These are phyloP conservation scores for Curvularia hawaiiensis DNA, from an alignment of 2,329 filamentous ascomycete species.

Conservation along the genomic window DNA sequence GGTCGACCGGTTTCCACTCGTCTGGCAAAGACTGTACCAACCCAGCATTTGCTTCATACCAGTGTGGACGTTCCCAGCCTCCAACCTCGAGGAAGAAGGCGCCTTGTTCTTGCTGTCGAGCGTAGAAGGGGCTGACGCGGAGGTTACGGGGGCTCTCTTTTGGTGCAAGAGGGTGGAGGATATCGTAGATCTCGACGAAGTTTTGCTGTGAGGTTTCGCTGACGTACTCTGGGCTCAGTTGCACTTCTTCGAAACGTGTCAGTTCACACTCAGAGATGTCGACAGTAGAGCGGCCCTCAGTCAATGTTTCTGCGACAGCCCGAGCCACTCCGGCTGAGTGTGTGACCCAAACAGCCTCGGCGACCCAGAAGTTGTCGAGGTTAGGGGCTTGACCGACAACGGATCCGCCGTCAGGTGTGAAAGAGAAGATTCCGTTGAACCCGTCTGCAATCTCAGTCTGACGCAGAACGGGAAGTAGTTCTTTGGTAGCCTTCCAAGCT, in stretches of 20 bases:
- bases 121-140: conserved; percentile 63
- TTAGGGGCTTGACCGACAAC: conserved; percentile 63
- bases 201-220: conserved; percentile 64
- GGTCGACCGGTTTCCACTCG: conserved; percentile 60
- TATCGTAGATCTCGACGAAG: conserved; percentile 69
- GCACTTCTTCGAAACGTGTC: conserved; percentile 65
- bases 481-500: conserved; percentile 62
- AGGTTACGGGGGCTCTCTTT: conserved; percentile 63
- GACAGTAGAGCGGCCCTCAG: conserved; percentile 59
- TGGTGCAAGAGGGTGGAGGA: conserved; percentile 65
- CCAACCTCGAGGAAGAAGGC: conserved; percentile 64
- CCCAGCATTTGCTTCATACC: conserved; percentile 63
- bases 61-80: conserved; percentile 68
- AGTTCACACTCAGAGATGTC: conserved; percentile 66
- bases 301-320: conserved; percentile 64
- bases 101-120: conserved; percentile 60
- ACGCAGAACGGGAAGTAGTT: conserved; percentile 59
- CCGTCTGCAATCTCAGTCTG: conserved; percentile 61
- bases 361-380: conserved; percentile 66
- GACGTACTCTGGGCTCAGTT: conserved; percentile 62
- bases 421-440: conserved; percentile 71
- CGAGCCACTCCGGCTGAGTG: conserved; percentile 68
- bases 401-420: conserved; percentile 67
- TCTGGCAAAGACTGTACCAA: conserved; percentile 59
- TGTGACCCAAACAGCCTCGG: conserved; percentile 70